Evolutionary conservation across 31 red algal species (phyloP).

Genomic region (Odonthalia washingtoniensis): DNA sequence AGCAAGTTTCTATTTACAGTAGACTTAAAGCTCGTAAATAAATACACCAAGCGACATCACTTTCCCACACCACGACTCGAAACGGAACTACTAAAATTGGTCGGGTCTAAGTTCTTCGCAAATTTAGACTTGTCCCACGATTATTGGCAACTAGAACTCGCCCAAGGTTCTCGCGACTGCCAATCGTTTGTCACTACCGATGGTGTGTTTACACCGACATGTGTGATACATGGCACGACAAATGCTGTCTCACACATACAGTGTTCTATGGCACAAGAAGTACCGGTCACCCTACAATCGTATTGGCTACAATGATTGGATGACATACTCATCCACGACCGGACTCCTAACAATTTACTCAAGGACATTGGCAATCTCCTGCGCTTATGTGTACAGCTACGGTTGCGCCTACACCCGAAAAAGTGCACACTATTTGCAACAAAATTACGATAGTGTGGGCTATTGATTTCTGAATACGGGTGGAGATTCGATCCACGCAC

Average conservation of each 20-base stretch:
- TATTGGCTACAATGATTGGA: neutral
- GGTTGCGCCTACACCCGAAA: neutral
- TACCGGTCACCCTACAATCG: neutral
- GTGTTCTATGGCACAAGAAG: neutral
- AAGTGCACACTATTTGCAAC: slow-evolving; percentile 7
- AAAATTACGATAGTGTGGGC: slow-evolving; percentile 16
- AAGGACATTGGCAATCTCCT: neutral
- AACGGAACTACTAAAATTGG: neutral
- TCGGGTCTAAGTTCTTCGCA: neutral
- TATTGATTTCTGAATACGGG: neutral
- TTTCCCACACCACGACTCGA: neutral
- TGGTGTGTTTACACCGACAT: slow-evolving; percentile 10
- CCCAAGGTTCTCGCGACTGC: slow-evolving; percentile 15
- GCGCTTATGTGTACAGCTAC: neutral
- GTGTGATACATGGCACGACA: slow-evolving; percentile 25
- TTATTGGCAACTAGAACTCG: slow-evolving; percentile 31
- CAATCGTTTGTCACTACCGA: slow-evolving; percentile 4
- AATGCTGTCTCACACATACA: slow-evolving; percentile 34
- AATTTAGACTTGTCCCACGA: neutral
- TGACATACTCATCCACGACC: neutral
- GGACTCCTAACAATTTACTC: neutral
- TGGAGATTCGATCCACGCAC: neutral
- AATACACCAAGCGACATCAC: neutral
- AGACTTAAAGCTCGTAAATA: too few relatives aligned
- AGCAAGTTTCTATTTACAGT: too few relatives aligned